Base-by-base conservation (phyloP, 2,329 filamentous ascomycete genomes). In the Raffaelea arxii region DNA sequence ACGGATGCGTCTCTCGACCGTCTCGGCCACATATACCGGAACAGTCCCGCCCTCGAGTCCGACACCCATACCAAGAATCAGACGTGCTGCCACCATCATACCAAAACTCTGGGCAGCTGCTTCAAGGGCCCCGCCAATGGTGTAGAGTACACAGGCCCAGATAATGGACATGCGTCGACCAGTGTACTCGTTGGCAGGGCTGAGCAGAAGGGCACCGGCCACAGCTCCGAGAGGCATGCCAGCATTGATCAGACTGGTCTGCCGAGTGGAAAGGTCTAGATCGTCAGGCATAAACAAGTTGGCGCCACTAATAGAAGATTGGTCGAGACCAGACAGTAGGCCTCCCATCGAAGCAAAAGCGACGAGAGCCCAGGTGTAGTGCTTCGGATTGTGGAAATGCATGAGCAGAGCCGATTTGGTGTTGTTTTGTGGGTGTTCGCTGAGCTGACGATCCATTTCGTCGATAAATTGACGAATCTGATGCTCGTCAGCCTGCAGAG, bases 301-400 rank as follows among this genome's bases (percentile, higher is more conserved):
- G 43, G 83, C 83, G 45, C 82, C 83, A 16, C 75, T 81, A 55
- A 86, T 86, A 46, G 86, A 67, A 39, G 78, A 84, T 62, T 86
- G 83, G 57, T 87, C 83, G 19, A 87, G 70, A 49, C 83, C 83
- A 2, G 79, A 84, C 1, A 86, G 72, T 19, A 86, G 65, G 58
- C 83, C 83, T 43, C 83, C 82, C 79, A 86, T 84, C 14, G 79
- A 83, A n/a, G 82, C 82, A 54, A 86, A 86, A 1, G 71, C 77
- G 41, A 84, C 80, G 14, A 85, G 70, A 16, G 83, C 63, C 67
- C 73, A 83, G 23, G 82, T 86, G 59, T 85, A 87, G 56, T 78
- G 63, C 7, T 39, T 43, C 4, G 59, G 56, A 6, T 69, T 68
- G 1, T 59, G 55, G 9, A 70, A 61, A 44, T 70, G 66, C 3